Percentiles rank a stretch among this genome's conserved stretches.
phyloP scores from a whole-genome alignment of 2,329 filamentous ascomycete genomes.

The Ophiobolus disseminans region DNA sequence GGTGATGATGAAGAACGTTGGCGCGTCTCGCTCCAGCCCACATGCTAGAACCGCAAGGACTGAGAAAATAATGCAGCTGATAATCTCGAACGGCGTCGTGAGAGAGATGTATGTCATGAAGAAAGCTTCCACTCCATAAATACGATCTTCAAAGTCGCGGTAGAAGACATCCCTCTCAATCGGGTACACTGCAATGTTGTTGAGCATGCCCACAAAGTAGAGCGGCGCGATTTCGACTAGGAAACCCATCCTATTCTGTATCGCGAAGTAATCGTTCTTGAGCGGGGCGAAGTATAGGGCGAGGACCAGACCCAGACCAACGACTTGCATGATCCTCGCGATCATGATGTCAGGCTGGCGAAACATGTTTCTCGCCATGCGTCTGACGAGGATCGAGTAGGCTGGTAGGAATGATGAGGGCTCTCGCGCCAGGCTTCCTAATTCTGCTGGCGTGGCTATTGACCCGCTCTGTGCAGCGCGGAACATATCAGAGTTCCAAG shows the following conservation, averaged over 20 bases:
- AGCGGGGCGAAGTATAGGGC: conserved; percentile 70
- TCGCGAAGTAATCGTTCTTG: conserved; percentile 70
- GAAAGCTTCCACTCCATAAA: conserved; percentile 75
- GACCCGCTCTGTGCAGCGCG: conserved; percentile 32
- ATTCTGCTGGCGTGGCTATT: conserved; percentile 72
- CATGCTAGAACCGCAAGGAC: conserved; percentile 69
- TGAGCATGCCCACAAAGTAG: conserved; percentile 79
- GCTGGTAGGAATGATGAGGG: conserved; percentile 68
- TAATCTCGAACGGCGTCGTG: conserved; percentile 74
- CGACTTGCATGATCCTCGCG: conserved; percentile 49
- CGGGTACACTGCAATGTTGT: conserved; percentile 78
- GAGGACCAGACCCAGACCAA: conserved; percentile 46
- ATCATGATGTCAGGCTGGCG: conserved; percentile 47
- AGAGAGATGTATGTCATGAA: conserved; percentile 72
- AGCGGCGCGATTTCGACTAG: conserved; percentile 74
- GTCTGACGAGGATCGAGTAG: conserved; percentile 71
- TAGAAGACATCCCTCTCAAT: conserved; percentile 78
- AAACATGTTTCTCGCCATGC: conserved; percentile 68
- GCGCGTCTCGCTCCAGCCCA: conserved; percentile 67
- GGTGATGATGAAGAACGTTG: conserved; percentile 71
- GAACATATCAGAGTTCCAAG: conserved; percentile 58
- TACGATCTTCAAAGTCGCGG: conserved; percentile 75
- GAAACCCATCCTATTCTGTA: conserved; percentile 78
- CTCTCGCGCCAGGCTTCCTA: conserved; percentile 71
- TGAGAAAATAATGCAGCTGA: conserved; percentile 70